These are phyloP conservation scores for Tolypocladium cylindrosporum DNA, from an alignment of 2,329 filamentous ascomycete species.

Conservation along the genomic window DNA sequence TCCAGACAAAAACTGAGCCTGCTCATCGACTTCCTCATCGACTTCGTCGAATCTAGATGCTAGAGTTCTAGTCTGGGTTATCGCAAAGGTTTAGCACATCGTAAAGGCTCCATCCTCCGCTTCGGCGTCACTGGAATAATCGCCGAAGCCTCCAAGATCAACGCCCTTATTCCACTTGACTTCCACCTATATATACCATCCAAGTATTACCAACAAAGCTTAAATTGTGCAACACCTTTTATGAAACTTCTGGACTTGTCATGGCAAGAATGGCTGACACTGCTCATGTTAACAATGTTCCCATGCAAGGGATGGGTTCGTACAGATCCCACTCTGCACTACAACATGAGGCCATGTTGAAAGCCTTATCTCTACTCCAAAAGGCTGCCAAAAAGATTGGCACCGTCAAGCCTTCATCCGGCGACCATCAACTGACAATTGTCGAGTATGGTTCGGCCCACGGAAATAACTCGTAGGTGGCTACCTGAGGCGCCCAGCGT, in stretches of 20 bases:
- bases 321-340: neutral
- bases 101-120: too few species aligned
- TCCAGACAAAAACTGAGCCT: neutral
- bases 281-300: neutral
- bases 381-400: neutral
- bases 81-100: too few species aligned
- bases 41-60: too few species aligned
- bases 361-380: neutral
- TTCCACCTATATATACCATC: neutral
- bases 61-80: too few species aligned
- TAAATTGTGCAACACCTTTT: neutral
- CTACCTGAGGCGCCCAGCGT: neutral
- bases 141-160: neutral
- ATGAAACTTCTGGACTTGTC: neutral
- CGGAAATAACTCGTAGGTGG: neutral
- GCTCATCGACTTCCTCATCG: too few species aligned
- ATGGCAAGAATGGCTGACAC: neutral
- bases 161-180: too few species aligned
- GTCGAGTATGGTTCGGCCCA: slow-evolving; percentile 1
- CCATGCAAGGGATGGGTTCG: neutral
- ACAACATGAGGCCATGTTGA: neutral
- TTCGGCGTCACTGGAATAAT: neutral
- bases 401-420: neutral
- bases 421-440: neutral
- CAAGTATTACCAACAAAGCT: neutral